These are phyloP conservation scores for Eutrema heterophyllum DNA, from an alignment of 345 rosid species.

Conservation along the genomic window DNA sequence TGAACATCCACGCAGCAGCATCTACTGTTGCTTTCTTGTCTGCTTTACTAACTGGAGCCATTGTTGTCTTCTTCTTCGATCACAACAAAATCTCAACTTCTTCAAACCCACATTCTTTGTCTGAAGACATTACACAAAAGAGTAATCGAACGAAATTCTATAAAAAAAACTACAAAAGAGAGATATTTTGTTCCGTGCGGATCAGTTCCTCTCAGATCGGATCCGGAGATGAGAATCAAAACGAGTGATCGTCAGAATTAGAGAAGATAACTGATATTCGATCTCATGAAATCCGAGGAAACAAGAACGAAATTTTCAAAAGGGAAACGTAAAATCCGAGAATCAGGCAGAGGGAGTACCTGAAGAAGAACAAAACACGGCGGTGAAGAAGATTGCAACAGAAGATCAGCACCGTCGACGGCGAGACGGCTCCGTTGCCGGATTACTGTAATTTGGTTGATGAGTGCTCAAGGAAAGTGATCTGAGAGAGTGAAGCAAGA, in stretches of 20 bases:
- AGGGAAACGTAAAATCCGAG: neutral
- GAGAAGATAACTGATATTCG: neutral
- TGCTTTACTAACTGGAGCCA: conserved; percentile 57
- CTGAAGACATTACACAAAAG: neutral
- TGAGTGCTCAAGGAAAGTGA: neutral
- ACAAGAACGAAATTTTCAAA: neutral
- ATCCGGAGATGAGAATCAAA: neutral
- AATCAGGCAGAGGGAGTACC: neutral
- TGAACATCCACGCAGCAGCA: conserved; percentile 89
- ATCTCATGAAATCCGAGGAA: neutral
- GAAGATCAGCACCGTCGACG: neutral
- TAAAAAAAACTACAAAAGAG: neutral
- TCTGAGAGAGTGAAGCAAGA: neutral
- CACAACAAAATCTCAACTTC: neutral
- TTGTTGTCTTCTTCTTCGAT: conserved; percentile 22
- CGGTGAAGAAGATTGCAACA: neutral
- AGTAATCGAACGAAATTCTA: neutral
- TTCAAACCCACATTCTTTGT: neutral
- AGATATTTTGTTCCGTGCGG: neutral
- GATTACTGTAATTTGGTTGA: neutral
- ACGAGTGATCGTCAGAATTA: neutral
- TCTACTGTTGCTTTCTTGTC: conserved; percentile 66
- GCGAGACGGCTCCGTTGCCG: neutral
- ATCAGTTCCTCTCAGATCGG: neutral
- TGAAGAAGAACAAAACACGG: neutral